Conservation (phyloP, 441 rosid species). For the Gossypium laxum region DNA sequence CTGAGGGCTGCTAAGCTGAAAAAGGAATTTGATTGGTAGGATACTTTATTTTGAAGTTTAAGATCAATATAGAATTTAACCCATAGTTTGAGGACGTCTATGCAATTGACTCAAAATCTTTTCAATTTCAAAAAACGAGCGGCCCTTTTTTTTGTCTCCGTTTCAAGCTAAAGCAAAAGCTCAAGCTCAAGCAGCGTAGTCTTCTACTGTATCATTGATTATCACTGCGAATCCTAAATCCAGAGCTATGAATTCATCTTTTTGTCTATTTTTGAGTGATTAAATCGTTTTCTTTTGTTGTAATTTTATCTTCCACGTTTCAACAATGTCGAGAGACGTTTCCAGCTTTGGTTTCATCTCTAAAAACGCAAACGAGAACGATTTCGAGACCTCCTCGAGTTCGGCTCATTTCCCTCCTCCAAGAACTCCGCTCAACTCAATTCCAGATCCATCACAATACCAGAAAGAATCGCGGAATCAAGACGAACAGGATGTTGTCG, state of each 20-base stretch:
- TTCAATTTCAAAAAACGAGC: constrained; percentile 14
- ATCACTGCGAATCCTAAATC: background rate
- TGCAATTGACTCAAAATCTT: background rate
- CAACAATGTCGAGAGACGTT: constrained; percentile 29
- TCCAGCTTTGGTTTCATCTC: constrained; percentile 24
- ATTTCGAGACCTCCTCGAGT: constrained; percentile 31
- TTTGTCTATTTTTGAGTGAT: constrained; percentile 1
- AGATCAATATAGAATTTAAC: background rate
- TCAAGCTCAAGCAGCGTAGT: background rate
- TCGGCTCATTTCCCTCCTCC: constrained; percentile 48
- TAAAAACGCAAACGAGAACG: constrained; percentile 51
- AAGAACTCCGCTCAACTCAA: constrained; percentile 63
- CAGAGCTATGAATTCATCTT: background rate
- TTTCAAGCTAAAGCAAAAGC: background rate
- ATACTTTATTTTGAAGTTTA: background rate
- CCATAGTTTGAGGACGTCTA: background rate
- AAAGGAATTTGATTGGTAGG: background rate
- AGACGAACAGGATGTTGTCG: constrained; percentile 24
- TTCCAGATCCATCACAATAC: constrained; percentile 68
- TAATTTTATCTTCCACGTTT: constrained; percentile 14
- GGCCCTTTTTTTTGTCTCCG: background rate
- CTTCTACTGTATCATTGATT: background rate
- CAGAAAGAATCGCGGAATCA: constrained; percentile 23
- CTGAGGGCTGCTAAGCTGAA: background rate
- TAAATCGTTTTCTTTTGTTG: background rate